These are phyloP conservation scores for Penicillium palitans DNA, from an alignment of 2,329 filamentous ascomycete species.

Conservation along the genomic window DNA sequence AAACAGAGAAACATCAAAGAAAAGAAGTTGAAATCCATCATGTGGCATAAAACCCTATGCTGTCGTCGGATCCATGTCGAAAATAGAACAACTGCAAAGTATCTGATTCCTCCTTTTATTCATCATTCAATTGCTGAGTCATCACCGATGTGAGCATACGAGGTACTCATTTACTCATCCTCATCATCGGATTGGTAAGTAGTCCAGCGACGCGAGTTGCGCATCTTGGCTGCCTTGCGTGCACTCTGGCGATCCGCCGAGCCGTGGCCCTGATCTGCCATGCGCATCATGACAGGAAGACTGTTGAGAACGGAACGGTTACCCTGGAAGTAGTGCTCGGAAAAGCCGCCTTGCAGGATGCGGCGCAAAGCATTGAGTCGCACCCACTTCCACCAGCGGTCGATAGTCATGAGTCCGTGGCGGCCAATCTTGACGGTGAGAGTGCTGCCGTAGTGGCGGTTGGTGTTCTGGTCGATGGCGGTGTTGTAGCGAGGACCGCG, in stretches of 20 bases:
- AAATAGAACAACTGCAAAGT: background rate
- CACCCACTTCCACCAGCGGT: slow-evolving; percentile 73
- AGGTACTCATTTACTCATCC: slow-evolving; percentile 1
- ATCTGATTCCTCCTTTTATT: background rate
- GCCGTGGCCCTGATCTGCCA: slow-evolving; percentile 15
- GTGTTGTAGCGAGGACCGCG: slow-evolving; percentile 67
- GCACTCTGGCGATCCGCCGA: slow-evolving; percentile 28
- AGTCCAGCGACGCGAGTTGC: slow-evolving; percentile 33
- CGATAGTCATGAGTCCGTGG: slow-evolving; percentile 62
- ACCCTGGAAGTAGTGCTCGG: slow-evolving; percentile 60
- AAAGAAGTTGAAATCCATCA: background rate
- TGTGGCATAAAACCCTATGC: background rate
- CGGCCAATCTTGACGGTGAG: slow-evolving; percentile 60
- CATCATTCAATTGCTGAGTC: background rate
- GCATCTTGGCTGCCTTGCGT: slow-evolving; percentile 31
- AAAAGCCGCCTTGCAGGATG: slow-evolving; percentile 62
- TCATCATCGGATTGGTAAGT: slow-evolving; percentile 34
- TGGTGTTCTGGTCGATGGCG: slow-evolving; percentile 61
- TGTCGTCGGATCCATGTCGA: background rate
- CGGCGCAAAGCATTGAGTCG: slow-evolving; percentile 62
- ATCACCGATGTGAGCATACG: background rate
- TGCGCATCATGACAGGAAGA: slow-evolving; percentile 51
- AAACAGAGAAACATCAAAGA: background rate
- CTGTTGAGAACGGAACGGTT: slow-evolving; percentile 63
- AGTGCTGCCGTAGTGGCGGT: slow-evolving; percentile 61